Conservation (phyloP, 192 early-diverging fungal species). For the Entomortierella beljakovae region DNA sequence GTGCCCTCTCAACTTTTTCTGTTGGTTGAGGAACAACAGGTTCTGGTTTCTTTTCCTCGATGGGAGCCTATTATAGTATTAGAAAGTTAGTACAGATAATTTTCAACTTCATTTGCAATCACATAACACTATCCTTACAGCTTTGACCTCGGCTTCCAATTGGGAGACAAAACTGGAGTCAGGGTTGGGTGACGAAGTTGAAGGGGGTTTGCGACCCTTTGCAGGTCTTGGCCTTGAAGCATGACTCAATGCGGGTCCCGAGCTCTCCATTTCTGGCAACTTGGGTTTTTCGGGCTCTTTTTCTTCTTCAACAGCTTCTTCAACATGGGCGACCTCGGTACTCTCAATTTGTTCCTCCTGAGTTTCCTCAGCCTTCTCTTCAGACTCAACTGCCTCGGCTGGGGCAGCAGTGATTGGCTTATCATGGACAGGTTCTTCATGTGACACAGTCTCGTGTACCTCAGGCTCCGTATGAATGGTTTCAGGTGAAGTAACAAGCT, state of each 20-base stretch:
- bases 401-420: not conserved
- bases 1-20: conserved; percentile 23
- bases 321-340: conserved; percentile 9
- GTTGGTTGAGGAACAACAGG: conserved; percentile 20
- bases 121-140: conserved; percentile 21
- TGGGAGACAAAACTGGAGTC: conserved; percentile 47
- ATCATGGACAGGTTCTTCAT: conserved; percentile 10
- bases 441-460: not conserved
- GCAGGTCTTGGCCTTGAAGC: conserved; percentile 45
- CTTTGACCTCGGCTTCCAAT: conserved; percentile 50
- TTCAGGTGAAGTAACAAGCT: conserved; percentile 5
- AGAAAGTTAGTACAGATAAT: not conserved
- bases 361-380: not conserved
- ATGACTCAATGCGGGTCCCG: conserved; percentile 32
- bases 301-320: conserved; percentile 8
- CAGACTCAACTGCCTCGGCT: not conserved
- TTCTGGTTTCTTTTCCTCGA: conserved; percentile 43
- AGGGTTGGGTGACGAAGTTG: conserved; percentile 33
- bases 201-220: conserved; percentile 47
- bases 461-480: conserved; percentile 3
- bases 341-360: too few relatives aligned
- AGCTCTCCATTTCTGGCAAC: conserved; percentile 44
- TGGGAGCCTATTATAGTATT: conserved; percentile 25
- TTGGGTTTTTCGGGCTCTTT: conserved; percentile 54
- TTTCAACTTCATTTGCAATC: not conserved